Percentiles rank a stretch among this genome's conserved stretches.
Evolutionary conservation across 352 stramenopile genomes (phyloP).

Genomic region (Thalassiosira hispida): DNA sequence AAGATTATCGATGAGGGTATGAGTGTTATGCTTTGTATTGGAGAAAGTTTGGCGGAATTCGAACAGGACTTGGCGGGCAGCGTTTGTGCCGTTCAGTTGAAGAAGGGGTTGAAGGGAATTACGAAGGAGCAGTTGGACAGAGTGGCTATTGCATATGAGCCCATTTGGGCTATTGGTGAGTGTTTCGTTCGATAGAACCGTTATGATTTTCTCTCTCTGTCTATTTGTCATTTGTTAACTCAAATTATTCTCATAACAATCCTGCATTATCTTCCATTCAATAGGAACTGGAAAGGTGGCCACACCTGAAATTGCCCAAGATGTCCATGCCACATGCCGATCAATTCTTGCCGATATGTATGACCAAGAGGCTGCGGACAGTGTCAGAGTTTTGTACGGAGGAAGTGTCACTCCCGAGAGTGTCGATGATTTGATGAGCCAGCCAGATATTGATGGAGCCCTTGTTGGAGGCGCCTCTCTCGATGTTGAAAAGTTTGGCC

Average conservation of each 20-base stretch:
- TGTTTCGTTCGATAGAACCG: no score
- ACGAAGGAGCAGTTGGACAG: constrained; percentile 76
- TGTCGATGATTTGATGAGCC: constrained; percentile 93
- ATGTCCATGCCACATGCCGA: constrained; percentile 72
- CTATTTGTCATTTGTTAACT: neutral
- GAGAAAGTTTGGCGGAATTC: constrained; percentile 91
- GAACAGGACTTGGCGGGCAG: constrained; percentile 89
- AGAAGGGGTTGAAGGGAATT: constrained; percentile 94
- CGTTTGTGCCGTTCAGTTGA: constrained; percentile 95
- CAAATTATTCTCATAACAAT: neutral
- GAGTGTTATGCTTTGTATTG: constrained; percentile 96
- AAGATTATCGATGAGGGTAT: constrained; percentile 89
- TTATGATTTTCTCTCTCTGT: neutral
- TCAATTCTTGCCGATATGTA: constrained; percentile 79
- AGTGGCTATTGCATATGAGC: constrained; percentile 96
- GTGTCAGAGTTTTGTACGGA: constrained; percentile 96
- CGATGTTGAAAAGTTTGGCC: constrained; percentile 93
- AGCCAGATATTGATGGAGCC: constrained; percentile 98
- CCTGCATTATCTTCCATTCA: neutral
- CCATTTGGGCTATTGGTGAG: constrained; percentile 93
- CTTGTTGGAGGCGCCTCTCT: constrained; percentile 98
- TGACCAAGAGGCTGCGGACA: constrained; percentile 88
- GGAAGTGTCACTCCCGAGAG: constrained; percentile 95
- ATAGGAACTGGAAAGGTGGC: constrained; percentile 89
- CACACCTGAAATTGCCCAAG: constrained; percentile 93